Evolutionary conservation across 345 rosid species (phyloP), one percentile per base, ranked within the genome.

Genomic region (Reutealis trisperma): DNA sequence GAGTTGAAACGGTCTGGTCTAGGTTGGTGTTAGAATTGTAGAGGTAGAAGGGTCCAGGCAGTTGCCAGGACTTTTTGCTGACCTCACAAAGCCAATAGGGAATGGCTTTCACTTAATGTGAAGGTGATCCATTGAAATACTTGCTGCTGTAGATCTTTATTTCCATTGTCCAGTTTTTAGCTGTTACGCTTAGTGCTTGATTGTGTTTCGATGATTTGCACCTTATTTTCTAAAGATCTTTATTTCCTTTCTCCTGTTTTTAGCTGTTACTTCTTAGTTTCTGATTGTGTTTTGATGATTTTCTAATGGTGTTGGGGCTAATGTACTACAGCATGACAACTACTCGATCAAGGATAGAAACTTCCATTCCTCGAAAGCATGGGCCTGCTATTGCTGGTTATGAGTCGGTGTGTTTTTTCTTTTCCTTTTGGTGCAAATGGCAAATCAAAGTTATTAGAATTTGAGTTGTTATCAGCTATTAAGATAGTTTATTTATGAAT

Each of bases 371-470:
- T 84, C 93, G 97, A 83, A 95, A 95, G 85, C 98, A 92, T 83
- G 99, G 99, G 57, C 99, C 98, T 85, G 99, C 99, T 6, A 87
- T 95, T 83, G 99, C 97, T 73, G 98, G 97, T 82, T 95, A 95
- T 85, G 97, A 95, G 78, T 78, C 92, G 76, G 94, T 83, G 78
- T 4, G 41, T 37, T 61, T 80, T 77, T 68, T 55, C 24, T 71
- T 30, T 73, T 63, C 37, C 18, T 65, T 8, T 67, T 37, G 41
- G 41, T 34, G 41, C 21, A 45, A 44, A 19, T 12, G 57, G 18
- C 5, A 3, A 41, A 42, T 57, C 41, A 58, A 62, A 41, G 49
- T 47, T 55, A 52, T 19, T 41, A 19, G 21, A 44, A 27, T 63
- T 64, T 37, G 30, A 58, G 27, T 10, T 44, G 57, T 30, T 22